phyloP scores from a whole-genome alignment of 1,284 basidiomycete genomes.

The Cerioporus squamosus region DNA sequence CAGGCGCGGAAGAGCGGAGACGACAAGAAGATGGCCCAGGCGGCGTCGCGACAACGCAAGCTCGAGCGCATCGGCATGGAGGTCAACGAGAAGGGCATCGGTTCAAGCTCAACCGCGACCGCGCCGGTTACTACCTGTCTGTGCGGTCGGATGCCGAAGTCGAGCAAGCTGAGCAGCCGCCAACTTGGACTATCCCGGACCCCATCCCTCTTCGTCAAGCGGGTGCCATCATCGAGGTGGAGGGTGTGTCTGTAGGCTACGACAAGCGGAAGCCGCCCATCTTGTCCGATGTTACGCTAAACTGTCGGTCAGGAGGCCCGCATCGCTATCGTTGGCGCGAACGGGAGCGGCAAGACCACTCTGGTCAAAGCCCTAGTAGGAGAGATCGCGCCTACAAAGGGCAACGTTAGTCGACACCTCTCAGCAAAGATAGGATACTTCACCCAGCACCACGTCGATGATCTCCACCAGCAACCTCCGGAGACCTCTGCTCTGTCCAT shows the following conservation, averaged over 20 bases:
- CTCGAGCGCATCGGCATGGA: conserved; percentile 59
- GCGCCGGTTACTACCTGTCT: conserved; percentile 50
- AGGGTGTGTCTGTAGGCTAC: conserved; percentile 53
- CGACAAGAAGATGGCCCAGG: conserved; percentile 59
- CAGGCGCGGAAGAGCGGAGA: conserved; percentile 45
- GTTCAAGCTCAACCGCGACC: conserved; percentile 72
- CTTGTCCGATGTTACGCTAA: conserved; percentile 58
- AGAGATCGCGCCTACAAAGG: conserved; percentile 51
- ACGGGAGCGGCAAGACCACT: conserved; percentile 65
- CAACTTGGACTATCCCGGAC: conserved; percentile 51
- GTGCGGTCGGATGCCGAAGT: conserved; percentile 53
- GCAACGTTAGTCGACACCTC: conserved; percentile 62
- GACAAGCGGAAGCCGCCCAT: conserved; percentile 37
- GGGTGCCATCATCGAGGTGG: conserved; percentile 56
- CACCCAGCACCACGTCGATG: conserved; percentile 60
- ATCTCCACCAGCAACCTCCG: conserved; percentile 37
- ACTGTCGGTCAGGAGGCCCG: conserved; percentile 59
- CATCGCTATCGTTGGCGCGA: conserved; percentile 61
- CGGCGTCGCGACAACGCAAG: conserved; percentile 54
- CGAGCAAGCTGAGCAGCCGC: conserved; percentile 50
- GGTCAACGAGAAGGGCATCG: conserved; percentile 44
- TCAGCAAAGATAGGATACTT: conserved; percentile 61
- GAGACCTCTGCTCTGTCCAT: conserved; percentile 46
- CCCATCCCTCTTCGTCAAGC: conserved; percentile 53
- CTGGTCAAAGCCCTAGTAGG: conserved; percentile 62